These are phyloP conservation scores for Dactylellina sp. DNA, from an alignment of 2,329 filamentous ascomycete species.

Conservation along the genomic window DNA sequence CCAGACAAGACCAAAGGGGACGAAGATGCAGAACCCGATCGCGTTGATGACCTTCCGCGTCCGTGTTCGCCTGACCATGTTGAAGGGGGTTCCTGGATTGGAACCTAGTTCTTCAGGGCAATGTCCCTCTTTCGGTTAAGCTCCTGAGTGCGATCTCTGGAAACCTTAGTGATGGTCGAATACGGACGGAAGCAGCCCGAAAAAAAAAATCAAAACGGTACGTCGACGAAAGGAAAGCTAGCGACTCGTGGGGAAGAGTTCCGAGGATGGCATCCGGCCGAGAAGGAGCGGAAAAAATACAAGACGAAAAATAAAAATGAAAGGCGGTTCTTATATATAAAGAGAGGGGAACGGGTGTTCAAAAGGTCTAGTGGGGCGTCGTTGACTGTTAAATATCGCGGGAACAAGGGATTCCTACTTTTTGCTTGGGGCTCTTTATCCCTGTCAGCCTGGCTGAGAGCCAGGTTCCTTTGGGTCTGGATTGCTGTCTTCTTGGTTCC, in stretches of 20 bases:
- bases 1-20: constrained; percentile 55
- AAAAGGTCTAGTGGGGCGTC: constrained; percentile 14
- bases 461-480: constrained; percentile 45
- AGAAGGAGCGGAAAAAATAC: not conserved
- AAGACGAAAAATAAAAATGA: constrained; percentile 2
- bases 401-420: constrained; percentile 43
- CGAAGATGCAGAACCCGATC: constrained; percentile 54
- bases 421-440: constrained; percentile 22
- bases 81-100: constrained; percentile 20
- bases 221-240: not conserved
- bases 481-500: constrained; percentile 11
- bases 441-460: constrained; percentile 57
- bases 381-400: constrained; percentile 34
- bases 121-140: constrained; percentile 18
- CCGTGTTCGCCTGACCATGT: constrained; percentile 51
- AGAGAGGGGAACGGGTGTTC: constrained; percentile 5
- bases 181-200: constrained; percentile 29
- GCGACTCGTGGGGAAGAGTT: constrained; percentile 1
- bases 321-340: constrained; percentile 24
- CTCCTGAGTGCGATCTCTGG: not conserved
- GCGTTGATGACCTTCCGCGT: constrained; percentile 56
- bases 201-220: constrained; percentile 10
- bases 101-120: constrained; percentile 20
- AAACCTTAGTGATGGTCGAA: constrained; percentile 15
- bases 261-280: constrained; percentile 13